These are phyloP conservation scores for Aaosphaeria pasadenensis DNA, from an alignment of 2,329 filamentous ascomycete genomes.

Conservation along the genomic window DNA sequence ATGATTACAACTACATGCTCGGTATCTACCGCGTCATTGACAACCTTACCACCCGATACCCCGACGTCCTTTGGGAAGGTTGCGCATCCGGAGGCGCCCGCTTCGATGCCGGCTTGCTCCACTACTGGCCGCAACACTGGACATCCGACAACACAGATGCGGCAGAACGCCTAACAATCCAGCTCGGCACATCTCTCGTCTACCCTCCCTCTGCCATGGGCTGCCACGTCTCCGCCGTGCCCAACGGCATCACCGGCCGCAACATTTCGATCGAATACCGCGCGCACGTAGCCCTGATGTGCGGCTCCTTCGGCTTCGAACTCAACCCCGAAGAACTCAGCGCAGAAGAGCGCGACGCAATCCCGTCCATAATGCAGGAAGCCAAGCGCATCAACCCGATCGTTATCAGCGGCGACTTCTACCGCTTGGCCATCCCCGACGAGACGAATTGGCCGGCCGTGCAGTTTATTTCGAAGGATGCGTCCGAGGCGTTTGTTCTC, in stretches of 20 bases:
- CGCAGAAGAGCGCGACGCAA: conserved; percentile 49
- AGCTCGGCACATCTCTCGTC: conserved; percentile 61
- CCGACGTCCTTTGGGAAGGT: conserved; percentile 63
- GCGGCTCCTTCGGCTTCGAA: conserved; percentile 64
- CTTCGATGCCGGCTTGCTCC: conserved; percentile 61
- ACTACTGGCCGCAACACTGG: conserved; percentile 66
- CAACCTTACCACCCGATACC: conserved; percentile 57
- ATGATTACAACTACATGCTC: conserved; percentile 59
- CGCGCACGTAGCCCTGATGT: conserved; percentile 66
- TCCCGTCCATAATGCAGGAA: conserved; percentile 54
- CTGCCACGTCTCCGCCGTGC: conserved; percentile 61
- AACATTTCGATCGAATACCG: conserved; percentile 59
- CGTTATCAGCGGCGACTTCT: conserved; percentile 58
- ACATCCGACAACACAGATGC: conserved; percentile 65
- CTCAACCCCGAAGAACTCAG: conserved; percentile 55
- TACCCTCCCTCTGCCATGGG: conserved; percentile 64
- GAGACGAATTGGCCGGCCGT: conserved; percentile 62
- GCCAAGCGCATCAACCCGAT: conserved; percentile 59
- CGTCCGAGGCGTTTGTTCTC: conserved; percentile 53
- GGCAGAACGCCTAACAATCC: conserved; percentile 59
- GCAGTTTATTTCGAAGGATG: conserved; percentile 56
- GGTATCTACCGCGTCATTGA: conserved; percentile 63
- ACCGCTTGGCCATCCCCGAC: conserved; percentile 57
- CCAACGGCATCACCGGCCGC: conserved; percentile 57
- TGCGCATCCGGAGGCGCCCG: conserved; percentile 64